Percentiles rank a stretch among this genome's conserved stretches.
Evolutionary conservation across 2,329 filamentous ascomycete genomes (phyloP).

Genomic region (Dryadomyces quercus-mongolicae): DNA sequence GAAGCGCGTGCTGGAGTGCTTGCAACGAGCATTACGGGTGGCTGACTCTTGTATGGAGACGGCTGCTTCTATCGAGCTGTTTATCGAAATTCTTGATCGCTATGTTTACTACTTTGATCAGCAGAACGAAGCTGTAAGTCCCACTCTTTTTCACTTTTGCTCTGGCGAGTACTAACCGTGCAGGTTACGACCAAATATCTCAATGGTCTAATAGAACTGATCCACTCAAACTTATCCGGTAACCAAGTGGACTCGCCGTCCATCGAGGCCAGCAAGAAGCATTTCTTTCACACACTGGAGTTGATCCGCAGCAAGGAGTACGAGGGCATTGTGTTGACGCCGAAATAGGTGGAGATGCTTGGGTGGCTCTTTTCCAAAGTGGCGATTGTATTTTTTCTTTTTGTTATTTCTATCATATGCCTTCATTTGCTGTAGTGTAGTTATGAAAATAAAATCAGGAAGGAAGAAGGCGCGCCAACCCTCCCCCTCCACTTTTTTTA

Average conservation of each 20-base stretch:
- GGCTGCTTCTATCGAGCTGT: constrained; percentile 90
- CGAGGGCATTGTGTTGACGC: constrained; percentile 73
- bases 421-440: too few species aligned
- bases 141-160: background rate
- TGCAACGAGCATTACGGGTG: constrained; percentile 88
- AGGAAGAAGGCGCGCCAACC: too few species aligned
- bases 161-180: background rate
- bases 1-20: constrained; percentile 89
- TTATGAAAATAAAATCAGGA: too few species aligned
- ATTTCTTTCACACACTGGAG: constrained; percentile 89
- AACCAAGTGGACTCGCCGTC: constrained; percentile 71
- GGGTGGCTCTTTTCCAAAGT: background rate
- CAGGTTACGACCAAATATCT: constrained; percentile 90
- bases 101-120: constrained; percentile 99
- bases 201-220: constrained; percentile 94
- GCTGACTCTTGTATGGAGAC: constrained; percentile 99
- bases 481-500: too few species aligned
- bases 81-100: constrained; percentile 94
- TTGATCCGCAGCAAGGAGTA: constrained; percentile 89
- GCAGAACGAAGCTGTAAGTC: constrained; percentile 78
- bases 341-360: constrained; percentile 24
- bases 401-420: background rate
- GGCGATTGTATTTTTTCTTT: background rate
- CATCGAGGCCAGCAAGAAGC: constrained; percentile 80
- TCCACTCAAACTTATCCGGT: constrained; percentile 86